These are phyloP conservation scores for Ganoderma sinense DNA, from an alignment of 1,284 basidiomycete species.

Conservation along the genomic window DNA sequence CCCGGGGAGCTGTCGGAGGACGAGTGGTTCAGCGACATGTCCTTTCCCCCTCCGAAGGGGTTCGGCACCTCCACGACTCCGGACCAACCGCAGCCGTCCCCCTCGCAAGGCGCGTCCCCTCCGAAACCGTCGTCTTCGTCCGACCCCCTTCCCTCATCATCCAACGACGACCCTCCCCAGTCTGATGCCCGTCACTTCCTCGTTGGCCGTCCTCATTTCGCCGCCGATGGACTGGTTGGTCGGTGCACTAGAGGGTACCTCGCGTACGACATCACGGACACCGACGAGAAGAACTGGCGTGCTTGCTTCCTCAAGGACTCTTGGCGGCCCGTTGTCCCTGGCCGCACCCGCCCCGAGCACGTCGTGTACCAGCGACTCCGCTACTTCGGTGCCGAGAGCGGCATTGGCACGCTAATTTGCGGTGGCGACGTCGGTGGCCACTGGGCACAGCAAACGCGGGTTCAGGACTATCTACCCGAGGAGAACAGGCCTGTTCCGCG, in stretches of 20 bases:
- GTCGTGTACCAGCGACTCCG: slow-evolving; percentile 8
- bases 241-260: slow-evolving; percentile 15
- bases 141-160: neutral
- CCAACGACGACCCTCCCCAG: too few relatives aligned
- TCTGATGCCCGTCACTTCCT: neutral
- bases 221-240: slow-evolving; percentile 11
- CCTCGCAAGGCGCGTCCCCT: neutral
- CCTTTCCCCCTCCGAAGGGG: neutral
- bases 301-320: slow-evolving; percentile 18
- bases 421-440: slow-evolving; percentile 21
- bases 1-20: neutral
- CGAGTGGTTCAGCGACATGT: neutral
- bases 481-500: neutral
- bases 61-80: neutral
- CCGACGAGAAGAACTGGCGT: neutral
- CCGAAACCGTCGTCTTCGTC: neutral
- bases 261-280: slow-evolving; percentile 7
- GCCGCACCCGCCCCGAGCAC: slow-evolving; percentile 14
- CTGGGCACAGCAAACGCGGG: slow-evolving; percentile 1
- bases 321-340: slow-evolving; percentile 14
- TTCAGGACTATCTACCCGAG: slow-evolving; percentile 1
- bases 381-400: neutral
- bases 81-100: neutral
- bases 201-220: slow-evolving; percentile 10
- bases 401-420: slow-evolving; percentile 14